These are phyloP conservation scores for Penicillium bialowiezense DNA, from an alignment of 495 filamentous ascomycete species.

Conservation along the genomic window DNA sequence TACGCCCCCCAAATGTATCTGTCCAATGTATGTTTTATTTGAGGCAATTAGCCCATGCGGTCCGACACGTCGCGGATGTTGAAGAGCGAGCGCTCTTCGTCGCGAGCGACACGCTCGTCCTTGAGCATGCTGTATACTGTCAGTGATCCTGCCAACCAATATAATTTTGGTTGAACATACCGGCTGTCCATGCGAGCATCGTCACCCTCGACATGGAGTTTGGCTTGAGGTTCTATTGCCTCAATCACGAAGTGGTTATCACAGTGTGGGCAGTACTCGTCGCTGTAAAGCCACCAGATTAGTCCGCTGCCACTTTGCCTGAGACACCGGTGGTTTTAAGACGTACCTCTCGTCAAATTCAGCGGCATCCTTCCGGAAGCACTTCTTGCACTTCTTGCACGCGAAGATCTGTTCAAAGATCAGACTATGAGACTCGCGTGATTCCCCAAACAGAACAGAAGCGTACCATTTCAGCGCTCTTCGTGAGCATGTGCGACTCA, in stretches of 20 bases:
- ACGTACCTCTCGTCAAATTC: constrained; percentile 84
- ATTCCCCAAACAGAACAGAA: neutral
- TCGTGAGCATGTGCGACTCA: constrained; percentile 69
- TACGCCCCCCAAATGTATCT: neutral
- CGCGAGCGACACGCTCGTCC: constrained; percentile 74
- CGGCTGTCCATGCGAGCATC: constrained; percentile 78
- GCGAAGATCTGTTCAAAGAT: constrained; percentile 59
- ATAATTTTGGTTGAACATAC: constrained; percentile 19
- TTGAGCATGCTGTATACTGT: constrained; percentile 71
- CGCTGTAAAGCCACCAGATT: constrained; percentile 44
- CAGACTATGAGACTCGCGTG: neutral
- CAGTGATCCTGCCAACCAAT: constrained; percentile 1
- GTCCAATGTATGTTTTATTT: neutral
- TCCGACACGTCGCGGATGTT: constrained; percentile 68
- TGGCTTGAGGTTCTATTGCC: constrained; percentile 74
- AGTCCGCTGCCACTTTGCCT: constrained; percentile 1
- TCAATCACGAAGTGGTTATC: constrained; percentile 97
- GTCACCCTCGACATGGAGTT: constrained; percentile 81
- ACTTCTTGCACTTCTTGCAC: constrained; percentile 98
- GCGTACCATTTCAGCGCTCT: constrained; percentile 77
- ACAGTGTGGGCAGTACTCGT: constrained; percentile 99
- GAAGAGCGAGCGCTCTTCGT: constrained; percentile 65
- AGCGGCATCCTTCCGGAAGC: constrained; percentile 86
- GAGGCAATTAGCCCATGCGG: constrained; percentile 59
- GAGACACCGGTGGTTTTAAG: neutral